Percentiles rank a stretch among this genome's conserved stretches.
phyloP scores from a whole-genome alignment of 441 rosid species.

The Bruguiera hainesii region DNA sequence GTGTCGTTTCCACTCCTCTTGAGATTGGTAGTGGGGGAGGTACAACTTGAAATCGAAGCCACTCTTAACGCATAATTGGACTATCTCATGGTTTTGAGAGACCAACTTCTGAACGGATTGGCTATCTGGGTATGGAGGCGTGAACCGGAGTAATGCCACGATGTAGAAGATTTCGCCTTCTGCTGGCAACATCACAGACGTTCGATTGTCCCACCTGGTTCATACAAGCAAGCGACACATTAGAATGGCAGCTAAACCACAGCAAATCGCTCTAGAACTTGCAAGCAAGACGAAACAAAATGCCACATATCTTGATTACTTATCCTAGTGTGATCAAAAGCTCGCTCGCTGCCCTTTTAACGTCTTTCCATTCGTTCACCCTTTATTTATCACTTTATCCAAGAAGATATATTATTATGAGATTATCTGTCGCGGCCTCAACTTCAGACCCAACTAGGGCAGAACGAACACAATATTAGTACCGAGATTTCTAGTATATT shows the following conservation, averaged over 20 bases:
- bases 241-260: neutral
- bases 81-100: slow-evolving; percentile 60
- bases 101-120: slow-evolving; percentile 46
- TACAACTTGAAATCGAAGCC: slow-evolving; percentile 78
- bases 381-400: neutral
- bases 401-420: neutral
- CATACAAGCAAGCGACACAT: neutral
- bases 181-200: slow-evolving; percentile 52
- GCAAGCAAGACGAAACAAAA: too few relatives aligned
- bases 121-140: slow-evolving; percentile 24
- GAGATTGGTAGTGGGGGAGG: slow-evolving; percentile 75
- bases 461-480: neutral
- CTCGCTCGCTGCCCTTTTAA: too few relatives aligned
- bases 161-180: slow-evolving; percentile 68
- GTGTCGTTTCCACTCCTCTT: slow-evolving; percentile 74
- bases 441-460: neutral
- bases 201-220: slow-evolving; percentile 69
- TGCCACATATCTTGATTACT: too few relatives aligned
- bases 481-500: neutral
- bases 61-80: slow-evolving; percentile 42
- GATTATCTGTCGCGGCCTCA: neutral
- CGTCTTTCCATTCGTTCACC: too few relatives aligned
- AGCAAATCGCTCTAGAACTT: too few relatives aligned
- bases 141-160: slow-evolving; percentile 74
- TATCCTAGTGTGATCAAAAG: too few relatives aligned